These are phyloP conservation scores for Paecilomyces dactylethromorphus DNA, from an alignment of 2,329 filamentous ascomycete species.

Conservation along the genomic window DNA sequence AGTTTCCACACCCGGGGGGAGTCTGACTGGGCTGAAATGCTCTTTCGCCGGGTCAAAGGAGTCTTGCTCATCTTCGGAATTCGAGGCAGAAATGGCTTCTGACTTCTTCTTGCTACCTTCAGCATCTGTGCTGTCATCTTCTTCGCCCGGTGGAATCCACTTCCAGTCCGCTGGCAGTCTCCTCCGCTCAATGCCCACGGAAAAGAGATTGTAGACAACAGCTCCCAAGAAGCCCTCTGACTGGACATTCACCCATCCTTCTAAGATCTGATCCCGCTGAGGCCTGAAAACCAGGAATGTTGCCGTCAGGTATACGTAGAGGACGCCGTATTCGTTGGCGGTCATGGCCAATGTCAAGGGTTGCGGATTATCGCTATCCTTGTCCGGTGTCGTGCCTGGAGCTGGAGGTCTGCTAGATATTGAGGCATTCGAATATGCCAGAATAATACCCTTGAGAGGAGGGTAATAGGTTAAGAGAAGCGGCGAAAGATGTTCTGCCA, in stretches of 20 bases:
- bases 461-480: conserved; percentile 58
- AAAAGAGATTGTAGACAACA: conserved; percentile 86
- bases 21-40: conserved; percentile 24
- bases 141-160: conserved; percentile 60
- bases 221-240: conserved; percentile 85
- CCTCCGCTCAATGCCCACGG: conserved; percentile 73
- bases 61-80: conserved; percentile 6
- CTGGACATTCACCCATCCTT: conserved; percentile 77
- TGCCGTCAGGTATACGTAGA: conserved; percentile 81
- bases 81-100: conserved; percentile 16
- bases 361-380: conserved; percentile 23
- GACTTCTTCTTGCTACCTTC: conserved; percentile 3
- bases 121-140: conserved; percentile 10
- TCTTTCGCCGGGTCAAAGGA: conserved; percentile 30
- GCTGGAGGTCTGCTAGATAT: conserved; percentile 35
- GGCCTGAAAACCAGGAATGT: conserved; percentile 82
- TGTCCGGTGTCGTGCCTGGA: conserved; percentile 25
- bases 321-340: conserved; percentile 76
- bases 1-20: conserved; percentile 22
- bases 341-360: conserved; percentile 36
- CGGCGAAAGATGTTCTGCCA: conserved; percentile 56
- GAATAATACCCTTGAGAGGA: conserved; percentile 51
- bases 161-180: conserved; percentile 72
- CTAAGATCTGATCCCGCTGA: conserved; percentile 63
- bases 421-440: conserved; percentile 46